A percentile compares a stretch with the other conserved stretches of the same genome.
phyloP scores from a whole-genome alignment of 1,139 yeast species.

The Candida sp. region DNA sequence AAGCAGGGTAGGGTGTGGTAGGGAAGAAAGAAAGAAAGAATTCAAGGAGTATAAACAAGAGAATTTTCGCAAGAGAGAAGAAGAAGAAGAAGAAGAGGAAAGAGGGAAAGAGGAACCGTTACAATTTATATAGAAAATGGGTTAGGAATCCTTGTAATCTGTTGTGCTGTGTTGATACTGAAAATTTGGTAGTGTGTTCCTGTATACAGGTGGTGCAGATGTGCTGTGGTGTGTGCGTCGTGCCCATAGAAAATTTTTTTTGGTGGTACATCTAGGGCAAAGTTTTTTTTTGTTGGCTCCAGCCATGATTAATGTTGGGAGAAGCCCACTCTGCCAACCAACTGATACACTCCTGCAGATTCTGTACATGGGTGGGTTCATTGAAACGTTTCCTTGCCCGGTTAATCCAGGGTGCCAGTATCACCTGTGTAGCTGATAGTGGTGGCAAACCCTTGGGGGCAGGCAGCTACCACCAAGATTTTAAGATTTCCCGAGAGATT shows the following conservation, averaged over 20 bases:
- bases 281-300: not conserved
- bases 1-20: not conserved
- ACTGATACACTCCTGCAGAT: not conserved
- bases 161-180: not conserved
- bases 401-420: too few species aligned
- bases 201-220: not conserved
- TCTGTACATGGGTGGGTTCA: too few species aligned
- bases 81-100: not conserved
- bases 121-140: not conserved
- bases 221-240: not conserved
- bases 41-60: not conserved
- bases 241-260: not conserved
- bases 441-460: too few species aligned
- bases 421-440: too few species aligned
- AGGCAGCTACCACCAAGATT: too few species aligned
- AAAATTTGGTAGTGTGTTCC: not conserved
- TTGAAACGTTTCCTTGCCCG: too few species aligned
- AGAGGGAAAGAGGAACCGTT: not conserved
- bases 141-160: not conserved
- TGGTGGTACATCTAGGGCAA: not conserved
- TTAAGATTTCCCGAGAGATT: too few species aligned
- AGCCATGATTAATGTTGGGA: conserved; percentile 1
- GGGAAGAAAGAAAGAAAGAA: not conserved
- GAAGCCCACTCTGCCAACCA: not conserved
- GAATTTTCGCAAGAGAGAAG: not conserved